Evolutionary conservation across 345 rosid genomes (phyloP).

Genomic region (Pistacia atlantica): DNA sequence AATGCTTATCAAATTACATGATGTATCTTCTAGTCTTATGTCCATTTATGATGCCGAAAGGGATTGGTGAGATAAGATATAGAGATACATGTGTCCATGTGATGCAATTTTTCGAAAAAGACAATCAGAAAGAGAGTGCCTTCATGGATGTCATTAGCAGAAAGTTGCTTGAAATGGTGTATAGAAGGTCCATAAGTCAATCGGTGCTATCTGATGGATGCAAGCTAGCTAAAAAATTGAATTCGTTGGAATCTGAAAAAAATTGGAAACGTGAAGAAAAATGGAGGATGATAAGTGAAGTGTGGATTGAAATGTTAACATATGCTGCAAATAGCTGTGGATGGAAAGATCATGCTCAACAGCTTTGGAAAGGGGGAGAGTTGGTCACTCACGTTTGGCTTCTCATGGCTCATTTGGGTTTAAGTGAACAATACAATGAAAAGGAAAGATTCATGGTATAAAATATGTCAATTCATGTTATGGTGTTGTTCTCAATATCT

Average conservation of each 20-base stretch:
- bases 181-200: background rate
- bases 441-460: background rate
- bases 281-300: constrained; percentile 8
- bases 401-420: constrained; percentile 20
- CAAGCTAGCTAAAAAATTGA: background rate
- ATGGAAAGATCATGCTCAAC: constrained; percentile 20
- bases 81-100: background rate
- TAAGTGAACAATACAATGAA: constrained; percentile 21
- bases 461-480: background rate
- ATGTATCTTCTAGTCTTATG: constrained; percentile 15
- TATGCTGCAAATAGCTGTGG: constrained; percentile 22
- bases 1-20: constrained; percentile 25
- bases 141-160: background rate
- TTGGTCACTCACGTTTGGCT: constrained; percentile 28
- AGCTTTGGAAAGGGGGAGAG: constrained; percentile 29
- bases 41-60: constrained; percentile 15
- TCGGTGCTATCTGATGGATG: constrained; percentile 16
- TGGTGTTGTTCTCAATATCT: no score
- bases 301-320: constrained; percentile 28
- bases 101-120: background rate
- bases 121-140: no score
- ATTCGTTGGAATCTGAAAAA: background rate
- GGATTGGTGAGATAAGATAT: constrained; percentile 15
- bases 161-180: background rate
- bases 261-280: background rate